Evolutionary conservation across 2,329 filamentous ascomycete species (phyloP).

Genomic region (Hymenotorrendiella dingleyae): DNA sequence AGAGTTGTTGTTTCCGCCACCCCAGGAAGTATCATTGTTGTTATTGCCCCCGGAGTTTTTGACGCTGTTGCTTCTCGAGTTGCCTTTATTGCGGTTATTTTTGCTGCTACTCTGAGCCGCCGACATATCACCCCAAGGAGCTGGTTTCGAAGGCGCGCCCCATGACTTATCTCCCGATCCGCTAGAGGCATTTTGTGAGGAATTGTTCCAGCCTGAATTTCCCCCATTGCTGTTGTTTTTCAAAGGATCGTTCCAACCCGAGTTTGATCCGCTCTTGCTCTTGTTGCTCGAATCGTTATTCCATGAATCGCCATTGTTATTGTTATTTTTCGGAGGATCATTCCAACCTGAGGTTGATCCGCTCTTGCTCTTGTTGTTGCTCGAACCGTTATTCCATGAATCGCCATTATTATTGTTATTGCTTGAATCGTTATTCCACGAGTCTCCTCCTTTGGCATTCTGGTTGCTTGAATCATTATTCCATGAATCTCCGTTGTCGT

Average conservation of each 20-base stretch:
- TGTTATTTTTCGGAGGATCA: not conserved
- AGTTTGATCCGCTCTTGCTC: conserved; percentile 1
- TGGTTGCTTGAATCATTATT: conserved; percentile 3
- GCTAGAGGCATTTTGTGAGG: not conserved
- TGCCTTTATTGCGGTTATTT: too few relatives aligned
- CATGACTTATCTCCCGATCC: conserved; percentile 5
- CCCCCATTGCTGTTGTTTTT: conserved; percentile 3
- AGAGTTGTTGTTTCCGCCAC: conserved; percentile 2
- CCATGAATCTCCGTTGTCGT: conserved; percentile 3
- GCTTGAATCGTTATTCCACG: not conserved
- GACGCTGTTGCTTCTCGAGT: too few relatives aligned
- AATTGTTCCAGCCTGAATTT: not conserved
- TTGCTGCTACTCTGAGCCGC: conserved; percentile 10
- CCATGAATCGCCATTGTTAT: not conserved
- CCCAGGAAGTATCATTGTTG: not conserved
- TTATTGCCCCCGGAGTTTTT: not conserved
- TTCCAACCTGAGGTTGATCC: not conserved
- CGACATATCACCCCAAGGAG: conserved; percentile 14
- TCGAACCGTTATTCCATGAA: not conserved
- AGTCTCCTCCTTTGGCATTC: not conserved
- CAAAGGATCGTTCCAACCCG: conserved; percentile 4
- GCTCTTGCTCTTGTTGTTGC: conserved; percentile 1
- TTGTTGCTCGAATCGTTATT: not conserved
- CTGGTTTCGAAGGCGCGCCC: conserved; percentile 8
- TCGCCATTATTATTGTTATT: not conserved